These are phyloP conservation scores for Amanita subjunquillea DNA, from an alignment of 768 basidiomycete species.

Conservation along the genomic window DNA sequence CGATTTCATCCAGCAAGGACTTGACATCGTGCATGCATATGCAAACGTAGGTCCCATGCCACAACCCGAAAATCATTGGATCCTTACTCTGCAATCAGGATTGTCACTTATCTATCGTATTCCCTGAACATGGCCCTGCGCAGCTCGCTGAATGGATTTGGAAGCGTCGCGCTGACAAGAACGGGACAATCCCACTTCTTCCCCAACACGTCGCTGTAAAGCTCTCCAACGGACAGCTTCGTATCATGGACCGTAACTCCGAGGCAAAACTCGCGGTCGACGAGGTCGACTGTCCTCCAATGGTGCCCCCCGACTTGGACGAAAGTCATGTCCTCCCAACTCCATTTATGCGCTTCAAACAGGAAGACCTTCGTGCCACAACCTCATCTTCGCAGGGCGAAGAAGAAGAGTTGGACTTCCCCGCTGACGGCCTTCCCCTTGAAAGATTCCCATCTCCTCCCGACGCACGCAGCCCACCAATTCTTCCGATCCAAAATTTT, in stretches of 20 bases:
- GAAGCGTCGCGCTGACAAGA: background rate
- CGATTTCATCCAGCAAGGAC: constrained; percentile 7
- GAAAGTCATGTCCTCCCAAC: background rate
- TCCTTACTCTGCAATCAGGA: background rate
- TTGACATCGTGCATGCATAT: constrained; percentile 6
- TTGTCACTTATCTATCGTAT: background rate
- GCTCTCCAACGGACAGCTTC: background rate
- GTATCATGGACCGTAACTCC: background rate
- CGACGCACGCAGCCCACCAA: background rate
- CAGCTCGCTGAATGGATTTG: background rate
- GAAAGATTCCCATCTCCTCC: background rate
- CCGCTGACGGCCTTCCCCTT: background rate
- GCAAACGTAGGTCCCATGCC: constrained; percentile 2
- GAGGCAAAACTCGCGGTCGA: background rate
- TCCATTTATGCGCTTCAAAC: background rate
- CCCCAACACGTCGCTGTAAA: background rate
- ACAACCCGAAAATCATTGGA: background rate
- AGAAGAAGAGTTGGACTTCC: background rate
- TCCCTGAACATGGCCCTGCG: background rate
- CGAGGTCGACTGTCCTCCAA: background rate
- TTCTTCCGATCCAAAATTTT: background rate
- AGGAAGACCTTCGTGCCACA: background rate
- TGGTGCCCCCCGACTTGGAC: constrained; percentile 1
- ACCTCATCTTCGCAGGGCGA: background rate
- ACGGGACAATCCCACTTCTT: background rate